phyloP scores from a whole-genome alignment of 345 rosid species.

The Moricandia moricandioides region DNA sequence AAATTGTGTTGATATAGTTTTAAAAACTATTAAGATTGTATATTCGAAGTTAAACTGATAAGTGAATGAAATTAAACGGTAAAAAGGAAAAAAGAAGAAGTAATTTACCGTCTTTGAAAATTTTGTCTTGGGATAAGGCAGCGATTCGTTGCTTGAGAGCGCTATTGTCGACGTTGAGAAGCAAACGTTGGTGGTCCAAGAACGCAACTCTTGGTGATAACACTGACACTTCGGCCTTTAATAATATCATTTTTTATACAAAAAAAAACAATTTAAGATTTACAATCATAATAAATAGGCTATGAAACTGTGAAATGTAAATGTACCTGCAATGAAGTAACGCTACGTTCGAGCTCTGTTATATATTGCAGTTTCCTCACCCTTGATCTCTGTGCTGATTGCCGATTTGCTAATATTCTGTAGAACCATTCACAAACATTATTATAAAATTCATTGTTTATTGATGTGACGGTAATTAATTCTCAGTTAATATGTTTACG shows the following conservation, averaged over 20 bases:
- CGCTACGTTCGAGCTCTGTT: conserved; percentile 89
- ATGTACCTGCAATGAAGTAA: conserved; percentile 70
- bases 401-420: conserved; percentile 90
- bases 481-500: conserved; percentile 19
- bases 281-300: not conserved
- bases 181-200: conserved; percentile 84
- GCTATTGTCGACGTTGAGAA: conserved; percentile 77
- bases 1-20: not conserved
- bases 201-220: conserved; percentile 84
- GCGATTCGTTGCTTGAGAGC: conserved; percentile 94
- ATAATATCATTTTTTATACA: conserved; percentile 5
- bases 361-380: conserved; percentile 90
- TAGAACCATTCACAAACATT: not conserved
- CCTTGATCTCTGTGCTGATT: conserved; percentile 92
- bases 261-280: not conserved
- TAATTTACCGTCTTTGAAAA: conserved; percentile 78
- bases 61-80: not conserved
- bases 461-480: not conserved
- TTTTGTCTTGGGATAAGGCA: conserved; percentile 87
- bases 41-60: not conserved
- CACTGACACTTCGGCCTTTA: conserved; percentile 80
- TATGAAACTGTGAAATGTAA: not conserved
- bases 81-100: not conserved
- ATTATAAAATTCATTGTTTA: not conserved
- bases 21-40: not conserved